Evolutionary conservation across 2,329 filamentous ascomycete genomes (phyloP).

Genomic region (Kalaharituber pfeilii): DNA sequence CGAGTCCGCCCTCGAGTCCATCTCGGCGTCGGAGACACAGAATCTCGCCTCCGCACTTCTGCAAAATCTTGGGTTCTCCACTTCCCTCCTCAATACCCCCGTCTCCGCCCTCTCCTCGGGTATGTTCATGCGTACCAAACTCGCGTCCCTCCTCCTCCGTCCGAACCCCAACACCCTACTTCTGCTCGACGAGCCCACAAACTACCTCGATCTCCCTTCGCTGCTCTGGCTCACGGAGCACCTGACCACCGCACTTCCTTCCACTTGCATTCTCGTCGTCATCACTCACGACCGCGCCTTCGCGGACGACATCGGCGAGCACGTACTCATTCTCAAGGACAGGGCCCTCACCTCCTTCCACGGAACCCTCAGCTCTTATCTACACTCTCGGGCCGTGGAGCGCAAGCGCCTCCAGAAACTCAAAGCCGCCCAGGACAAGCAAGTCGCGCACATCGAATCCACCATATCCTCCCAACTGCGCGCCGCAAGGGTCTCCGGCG

Average conservation of each 20-base stretch:
- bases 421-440: constrained; percentile 66
- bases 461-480: constrained; percentile 59
- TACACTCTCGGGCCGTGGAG: constrained; percentile 48
- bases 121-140: constrained; percentile 52
- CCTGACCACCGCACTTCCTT: constrained; percentile 37
- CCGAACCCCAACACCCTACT: constrained; percentile 54
- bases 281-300: constrained; percentile 79
- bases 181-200: constrained; percentile 73
- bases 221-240: constrained; percentile 73
- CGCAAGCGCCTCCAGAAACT: constrained; percentile 52
- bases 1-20: constrained; percentile 25
- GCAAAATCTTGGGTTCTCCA: constrained; percentile 51
- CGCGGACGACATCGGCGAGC: constrained; percentile 53
- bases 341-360: constrained; percentile 56
- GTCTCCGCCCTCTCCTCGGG: constrained; percentile 52
- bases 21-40: constrained; percentile 9
- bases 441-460: constrained; percentile 63
- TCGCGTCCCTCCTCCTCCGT: constrained; percentile 51
- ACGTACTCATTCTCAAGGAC: constrained; percentile 59
- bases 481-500: constrained; percentile 57
- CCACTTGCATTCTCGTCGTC: constrained; percentile 55
- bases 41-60: constrained; percentile 43
- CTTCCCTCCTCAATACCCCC: constrained; percentile 33
- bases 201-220: constrained; percentile 65
- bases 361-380: constrained; percentile 56